Evolutionary conservation across 257 asterid species (phyloP).

Genomic region (Jasminum sambac): DNA sequence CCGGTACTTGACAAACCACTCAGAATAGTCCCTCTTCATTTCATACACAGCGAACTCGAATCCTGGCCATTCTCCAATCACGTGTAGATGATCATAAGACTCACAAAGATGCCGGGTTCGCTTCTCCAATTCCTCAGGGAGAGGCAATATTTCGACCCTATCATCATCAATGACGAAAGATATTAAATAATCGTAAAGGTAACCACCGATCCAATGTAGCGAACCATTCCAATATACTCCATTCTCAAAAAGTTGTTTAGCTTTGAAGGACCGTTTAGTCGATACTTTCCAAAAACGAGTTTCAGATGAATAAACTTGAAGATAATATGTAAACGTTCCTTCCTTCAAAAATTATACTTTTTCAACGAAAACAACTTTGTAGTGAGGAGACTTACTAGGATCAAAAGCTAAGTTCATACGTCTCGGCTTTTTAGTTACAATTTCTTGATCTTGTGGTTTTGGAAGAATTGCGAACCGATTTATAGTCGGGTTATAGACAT

Average conservation of each 20-base stretch:
- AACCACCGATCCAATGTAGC: conserved; percentile 25
- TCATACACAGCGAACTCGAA: conserved; percentile 31
- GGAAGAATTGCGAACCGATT: conserved; percentile 28
- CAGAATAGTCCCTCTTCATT: too few species aligned
- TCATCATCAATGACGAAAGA: conserved; percentile 28
- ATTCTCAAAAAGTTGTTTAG: background rate
- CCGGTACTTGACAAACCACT: conserved; percentile 33
- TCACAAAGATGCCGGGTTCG: conserved; percentile 33
- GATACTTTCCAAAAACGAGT: conserved; percentile 33
- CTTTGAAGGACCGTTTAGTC: conserved; percentile 22
- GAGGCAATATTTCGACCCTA: conserved; percentile 14
- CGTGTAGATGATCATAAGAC: conserved; percentile 35
- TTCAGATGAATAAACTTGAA: conserved; percentile 41
- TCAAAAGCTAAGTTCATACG: conserved; percentile 27
- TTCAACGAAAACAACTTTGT: conserved; percentile 34
- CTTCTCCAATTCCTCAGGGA: background rate
- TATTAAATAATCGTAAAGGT: background rate
- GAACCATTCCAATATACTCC: conserved; percentile 36
- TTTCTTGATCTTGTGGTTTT: too few species aligned
- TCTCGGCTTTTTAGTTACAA: conserved; percentile 9
- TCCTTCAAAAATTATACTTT: background rate
- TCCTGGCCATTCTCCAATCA: conserved; percentile 2
- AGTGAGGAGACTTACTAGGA: conserved; percentile 24
- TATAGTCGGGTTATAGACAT: conserved; percentile 37
- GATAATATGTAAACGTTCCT: conserved; percentile 2